Percentiles rank a stretch among this genome's conserved stretches.
These are phyloP conservation scores for Kazachstania bromeliacearum DNA, from an alignment of 805 yeast genomes.

Conservation along the genomic window DNA sequence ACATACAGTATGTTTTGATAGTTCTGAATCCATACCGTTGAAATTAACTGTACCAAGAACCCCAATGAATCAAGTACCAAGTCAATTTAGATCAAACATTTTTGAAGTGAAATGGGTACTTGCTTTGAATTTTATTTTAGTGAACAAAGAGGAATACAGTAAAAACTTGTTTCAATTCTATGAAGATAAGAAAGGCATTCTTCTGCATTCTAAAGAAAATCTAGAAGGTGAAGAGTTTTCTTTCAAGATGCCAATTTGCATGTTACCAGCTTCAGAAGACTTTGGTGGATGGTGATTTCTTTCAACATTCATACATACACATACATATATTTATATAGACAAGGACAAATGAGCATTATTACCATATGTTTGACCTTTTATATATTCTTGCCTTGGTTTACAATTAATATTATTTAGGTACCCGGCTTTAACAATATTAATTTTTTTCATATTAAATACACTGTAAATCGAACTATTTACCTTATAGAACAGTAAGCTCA, in stretches of 20 bases:
- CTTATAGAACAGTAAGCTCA: too few relatives aligned
- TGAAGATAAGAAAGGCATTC: slow-evolving; percentile 31
- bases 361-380: too few relatives aligned
- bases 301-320: too few relatives aligned
- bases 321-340: too few relatives aligned
- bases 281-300: slow-evolving; percentile 41
- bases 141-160: slow-evolving; percentile 11
- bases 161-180: slow-evolving; percentile 18
- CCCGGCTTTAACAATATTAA: too few relatives aligned
- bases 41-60: slow-evolving; percentile 26
- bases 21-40: slow-evolving; percentile 20
- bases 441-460: too few relatives aligned
- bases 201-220: slow-evolving; percentile 27
- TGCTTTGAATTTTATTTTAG: slow-evolving; percentile 31
- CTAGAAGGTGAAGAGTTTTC: slow-evolving; percentile 34
- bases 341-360: too few relatives aligned
- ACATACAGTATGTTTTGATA: slow-evolving; percentile 27
- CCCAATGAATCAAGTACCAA: slow-evolving; percentile 29
- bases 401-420: too few relatives aligned
- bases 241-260: slow-evolving; percentile 37
- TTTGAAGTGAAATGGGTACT: slow-evolving; percentile 34
- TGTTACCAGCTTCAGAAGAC: slow-evolving; percentile 38
- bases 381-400: too few relatives aligned
- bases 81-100: slow-evolving; percentile 34
- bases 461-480: too few relatives aligned